Conservation (phyloP, 805 yeast genomes). For the Metschnikowia colocasiae region DNA sequence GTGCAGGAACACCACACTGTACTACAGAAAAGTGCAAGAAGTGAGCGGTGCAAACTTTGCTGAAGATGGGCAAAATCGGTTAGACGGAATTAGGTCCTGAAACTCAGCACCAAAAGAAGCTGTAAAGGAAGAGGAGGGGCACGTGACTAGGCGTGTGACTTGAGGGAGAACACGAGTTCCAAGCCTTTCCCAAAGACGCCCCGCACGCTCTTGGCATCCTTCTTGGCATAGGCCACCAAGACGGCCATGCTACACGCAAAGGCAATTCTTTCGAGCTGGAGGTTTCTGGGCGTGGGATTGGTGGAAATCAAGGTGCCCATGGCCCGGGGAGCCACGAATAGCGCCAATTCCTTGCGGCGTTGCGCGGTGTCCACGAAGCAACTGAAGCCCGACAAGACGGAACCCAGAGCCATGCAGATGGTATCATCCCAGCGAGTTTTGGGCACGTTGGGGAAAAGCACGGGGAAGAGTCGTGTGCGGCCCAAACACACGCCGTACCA, state of each 20-base stretch:
- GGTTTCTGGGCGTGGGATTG: constrained; percentile 23
- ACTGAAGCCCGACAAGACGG: constrained; percentile 41
- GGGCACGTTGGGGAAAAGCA: constrained; percentile 34
- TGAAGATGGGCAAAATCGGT: too few species aligned
- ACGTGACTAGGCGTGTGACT: neutral
- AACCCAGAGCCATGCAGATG: constrained; percentile 39
- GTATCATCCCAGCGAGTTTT: constrained; percentile 35
- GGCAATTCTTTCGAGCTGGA: constrained; percentile 28
- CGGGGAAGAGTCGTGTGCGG: constrained; percentile 38
- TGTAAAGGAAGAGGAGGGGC: too few species aligned
- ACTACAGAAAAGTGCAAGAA: neutral
- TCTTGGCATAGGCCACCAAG: constrained; percentile 32
- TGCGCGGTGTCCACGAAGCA: constrained; percentile 36
- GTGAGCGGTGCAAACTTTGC: too few species aligned
- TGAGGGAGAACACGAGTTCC: constrained; percentile 16
- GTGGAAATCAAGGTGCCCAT: constrained; percentile 32
- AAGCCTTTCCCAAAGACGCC: constrained; percentile 38
- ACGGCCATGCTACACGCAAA: constrained; percentile 35
- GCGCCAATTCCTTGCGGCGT: constrained; percentile 45
- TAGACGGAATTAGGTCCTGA: too few species aligned
- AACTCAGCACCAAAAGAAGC: too few species aligned
- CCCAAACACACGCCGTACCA: constrained; percentile 49
- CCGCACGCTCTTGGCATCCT: constrained; percentile 28
- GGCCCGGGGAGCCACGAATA: constrained; percentile 44
- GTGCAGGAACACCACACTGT: neutral